Base-by-base conservation (phyloP, 164 flowering plant species). In the Tinospora cordifolia region DNA sequence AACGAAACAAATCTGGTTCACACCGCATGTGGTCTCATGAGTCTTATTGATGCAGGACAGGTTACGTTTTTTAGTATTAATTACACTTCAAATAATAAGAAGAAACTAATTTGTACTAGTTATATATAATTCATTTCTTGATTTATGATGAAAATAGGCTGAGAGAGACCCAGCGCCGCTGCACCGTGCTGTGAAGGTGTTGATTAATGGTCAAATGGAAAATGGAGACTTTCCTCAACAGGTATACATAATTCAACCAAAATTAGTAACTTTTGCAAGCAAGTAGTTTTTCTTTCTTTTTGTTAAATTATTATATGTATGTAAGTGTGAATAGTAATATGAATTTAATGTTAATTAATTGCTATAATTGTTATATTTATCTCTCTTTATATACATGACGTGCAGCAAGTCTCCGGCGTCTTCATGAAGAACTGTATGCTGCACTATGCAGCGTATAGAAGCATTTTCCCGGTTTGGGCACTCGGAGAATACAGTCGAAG, bases 401-500 rank as follows among this genome's bases (percentile, higher is more conserved):
- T n/a, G 30, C 67, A 66, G 69, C 57, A 66, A 21, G 24, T 66
- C 8, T 41, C 36, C 10, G 69, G 69, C 22, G 54, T 26, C 4
- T 66, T 36, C 26, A 17, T 22, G 57, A 66, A 66, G 69, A 66
- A 44, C 15, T 21, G 21, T 10, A 66, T 66, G 69, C 5, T 44
- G 17, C 54, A 44, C 17, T 66, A 66, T 57, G 27, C 69, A 22
- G 54, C 69, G 4, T 66, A 66, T 27, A 66, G 54, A 41, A 40
- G n/a, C 49, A 41, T 41, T 11, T 66, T 66, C 46, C 69, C 69
- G 3, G 8, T 66, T 5, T 66, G 69, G 69, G 69, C 69, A 41
- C 69, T 66, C 21, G 69, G 54, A 22, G 57, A 41, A 25, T 66
- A 66, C 25, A 27, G 69, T 10, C 4, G 54, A 10, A 47, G 13